Base-by-base conservation (phyloP, 805 yeast species). In the Trichomonascus vanleenenianus region DNA sequence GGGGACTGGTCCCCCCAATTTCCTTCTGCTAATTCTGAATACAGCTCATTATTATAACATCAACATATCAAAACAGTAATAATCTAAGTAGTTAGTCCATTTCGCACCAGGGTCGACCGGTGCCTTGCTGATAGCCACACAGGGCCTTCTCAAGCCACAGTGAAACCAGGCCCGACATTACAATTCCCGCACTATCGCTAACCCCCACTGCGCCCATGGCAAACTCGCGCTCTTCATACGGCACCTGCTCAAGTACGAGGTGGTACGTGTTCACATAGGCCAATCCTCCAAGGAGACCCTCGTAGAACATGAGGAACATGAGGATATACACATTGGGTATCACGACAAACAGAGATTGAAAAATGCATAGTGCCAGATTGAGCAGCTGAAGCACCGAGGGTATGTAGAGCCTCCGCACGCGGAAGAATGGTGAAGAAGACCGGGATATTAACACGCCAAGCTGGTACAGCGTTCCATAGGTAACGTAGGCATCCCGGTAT, bases 391-490 rank as follows among this genome's bases (percentile, higher is more conserved):
- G 67, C 0, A 73, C 27, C 0, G 95, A 74, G 6, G 88, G 75
- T 15, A 76, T 35, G 61, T 81, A 80, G 4, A 91, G 67, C 7
- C 70, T 67, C 43, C 63, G 70, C 33, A 89, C 62, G 40, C 94
- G 68, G 20, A 85, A 55, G 46, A 81, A 68, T 2, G 79, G 70
- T 0, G 85, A 81, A 1, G 96, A 85, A 0, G 97, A 85, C 47
- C 97, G 70, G 2, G 97, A 87, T 1, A 91, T 74, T 57, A 91
- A 88, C 0, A 91, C 98, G 7, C 98, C 98, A 2, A 87, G 50
- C 61, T 91, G 97, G 56, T 91, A 91, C 3, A 89, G 62, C 2
- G 95, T 82, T 6, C 96, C 94, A 59, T 91, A 91, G 0, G 87
- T 79, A 11, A 91, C 97, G 61, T 91, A 91, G 2, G 85, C 83